phyloP scores from a whole-genome alignment of 164 flowering plant genomes.

The Macadamia tetraphylla region DNA sequence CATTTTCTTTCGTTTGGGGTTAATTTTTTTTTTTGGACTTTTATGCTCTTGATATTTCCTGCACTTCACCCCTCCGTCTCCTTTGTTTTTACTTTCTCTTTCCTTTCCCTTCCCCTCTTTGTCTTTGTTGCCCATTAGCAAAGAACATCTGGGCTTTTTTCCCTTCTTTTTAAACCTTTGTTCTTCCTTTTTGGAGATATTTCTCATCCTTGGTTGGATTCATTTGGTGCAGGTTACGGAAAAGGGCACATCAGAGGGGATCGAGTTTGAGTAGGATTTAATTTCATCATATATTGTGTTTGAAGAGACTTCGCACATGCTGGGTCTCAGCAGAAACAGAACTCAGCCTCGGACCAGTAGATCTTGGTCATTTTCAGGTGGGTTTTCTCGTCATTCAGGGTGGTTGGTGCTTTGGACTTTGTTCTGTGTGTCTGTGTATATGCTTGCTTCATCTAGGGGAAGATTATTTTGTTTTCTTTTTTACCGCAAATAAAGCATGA shows the following conservation, averaged over 20 bases:
- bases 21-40: neutral
- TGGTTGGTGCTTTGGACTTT: neutral
- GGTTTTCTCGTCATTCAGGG: neutral
- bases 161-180: neutral
- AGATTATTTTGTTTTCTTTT: neutral
- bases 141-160: neutral
- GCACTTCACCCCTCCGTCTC: neutral
- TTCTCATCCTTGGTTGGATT: neutral
- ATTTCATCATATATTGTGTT: neutral
- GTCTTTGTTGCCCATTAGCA: neutral
- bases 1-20: neutral
- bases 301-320: constrained; percentile 17
- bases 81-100: neutral
- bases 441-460: neutral
- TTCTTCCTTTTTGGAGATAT: neutral
- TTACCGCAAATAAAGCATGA: too few species aligned
- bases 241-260: neutral
- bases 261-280: neutral
- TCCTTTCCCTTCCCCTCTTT: neutral
- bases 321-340: constrained; percentile 20
- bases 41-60: too few species aligned
- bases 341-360: constrained; percentile 24
- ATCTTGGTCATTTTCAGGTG: constrained; percentile 27
- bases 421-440: neutral
- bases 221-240: neutral